These are phyloP conservation scores for Colletotrichum lentis DNA, from an alignment of 2,329 filamentous ascomycete genomes.

Conservation along the genomic window DNA sequence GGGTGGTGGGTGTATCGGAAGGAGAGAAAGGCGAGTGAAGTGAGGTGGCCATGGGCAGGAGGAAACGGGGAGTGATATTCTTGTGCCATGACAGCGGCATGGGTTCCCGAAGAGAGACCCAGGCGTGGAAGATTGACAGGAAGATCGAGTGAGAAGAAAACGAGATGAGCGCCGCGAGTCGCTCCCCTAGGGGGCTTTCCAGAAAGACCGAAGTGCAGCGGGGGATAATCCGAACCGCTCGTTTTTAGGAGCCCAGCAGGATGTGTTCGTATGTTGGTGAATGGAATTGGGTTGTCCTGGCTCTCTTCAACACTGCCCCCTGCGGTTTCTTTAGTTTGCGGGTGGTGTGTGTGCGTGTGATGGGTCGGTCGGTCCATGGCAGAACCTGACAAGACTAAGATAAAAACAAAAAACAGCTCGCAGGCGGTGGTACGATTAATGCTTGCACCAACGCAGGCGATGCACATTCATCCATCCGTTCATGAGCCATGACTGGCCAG, in stretches of 20 bases:
- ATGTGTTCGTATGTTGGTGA: not conserved
- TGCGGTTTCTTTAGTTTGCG: not conserved
- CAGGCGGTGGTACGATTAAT: slow-evolving; percentile 34
- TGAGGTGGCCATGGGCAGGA: not conserved
- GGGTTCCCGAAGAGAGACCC: not conserved
- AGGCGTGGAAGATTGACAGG: not conserved
- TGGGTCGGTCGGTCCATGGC: not conserved
- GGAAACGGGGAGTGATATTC: not conserved
- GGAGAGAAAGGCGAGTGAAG: not conserved
- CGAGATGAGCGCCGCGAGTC: not conserved
- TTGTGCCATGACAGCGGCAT: not conserved
- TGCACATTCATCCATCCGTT: slow-evolving; percentile 22
- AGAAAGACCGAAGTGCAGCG: not conserved
- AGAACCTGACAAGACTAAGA: not conserved
- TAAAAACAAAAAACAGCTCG: slow-evolving; percentile 8
- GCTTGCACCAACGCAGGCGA: slow-evolving; percentile 34
- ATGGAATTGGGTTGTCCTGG: not conserved
- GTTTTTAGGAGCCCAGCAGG: not conserved
- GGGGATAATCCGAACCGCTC: not conserved
- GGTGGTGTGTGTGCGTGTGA: not conserved
- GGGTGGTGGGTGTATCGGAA: not conserved
- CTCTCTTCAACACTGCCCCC: not conserved
- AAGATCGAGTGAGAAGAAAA: not conserved
- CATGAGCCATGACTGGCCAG: slow-evolving; percentile 25
- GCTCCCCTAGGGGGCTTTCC: not conserved